Evolutionary conservation across 2,329 filamentous ascomycete genomes (phyloP), one percentile per base, ranked within the genome.

Genomic region (Xylaria sp.): DNA sequence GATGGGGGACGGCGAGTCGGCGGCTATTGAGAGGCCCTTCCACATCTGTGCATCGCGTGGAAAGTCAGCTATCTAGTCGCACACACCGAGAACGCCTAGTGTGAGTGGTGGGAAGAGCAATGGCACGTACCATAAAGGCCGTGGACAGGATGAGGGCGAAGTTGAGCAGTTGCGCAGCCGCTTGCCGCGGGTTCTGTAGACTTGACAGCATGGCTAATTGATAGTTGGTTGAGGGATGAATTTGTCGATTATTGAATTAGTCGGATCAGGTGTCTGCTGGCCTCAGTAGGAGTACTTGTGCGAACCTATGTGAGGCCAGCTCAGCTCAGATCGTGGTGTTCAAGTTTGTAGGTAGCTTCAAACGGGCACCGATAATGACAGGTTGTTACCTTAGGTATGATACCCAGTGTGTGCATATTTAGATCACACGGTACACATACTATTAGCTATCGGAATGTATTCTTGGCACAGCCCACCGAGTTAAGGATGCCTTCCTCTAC

Each of bases 131-230:
- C 94, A 97, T 97, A 78, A 97, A 97, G 0, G 94, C 94, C 1
- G 93, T 96, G 10, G 91, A 94, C 59, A 97, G 88, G 70, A 97
- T 93, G 71, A 97, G 89, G 65, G 90, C 93, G 80, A 97, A 97
- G 83, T 97, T 97, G 78, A 97, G 89, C 73, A 95, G 81, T 84
- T 97, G 93, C 57, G 89, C 86, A 75, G 93, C 90, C 63, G 92
- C 86, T 80, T 97, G 93, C 80, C 94, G 91, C 72, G 93, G 91
- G 80, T 93, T 94, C 67, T 85, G 83, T 71, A 97, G 84, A 72
- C 85, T 82, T 52, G 90, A 88, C 71, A 95, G 76, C 92, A 94
- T 94, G 66, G 63, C 82, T 76, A 50, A 18, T 55, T 39, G 32
- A 6, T 18, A 25, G 53, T 68, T 46, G 32, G 15, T 45, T 28